phyloP scores from a whole-genome alignment of 306 rosid species.

The Quercus cerris region DNA sequence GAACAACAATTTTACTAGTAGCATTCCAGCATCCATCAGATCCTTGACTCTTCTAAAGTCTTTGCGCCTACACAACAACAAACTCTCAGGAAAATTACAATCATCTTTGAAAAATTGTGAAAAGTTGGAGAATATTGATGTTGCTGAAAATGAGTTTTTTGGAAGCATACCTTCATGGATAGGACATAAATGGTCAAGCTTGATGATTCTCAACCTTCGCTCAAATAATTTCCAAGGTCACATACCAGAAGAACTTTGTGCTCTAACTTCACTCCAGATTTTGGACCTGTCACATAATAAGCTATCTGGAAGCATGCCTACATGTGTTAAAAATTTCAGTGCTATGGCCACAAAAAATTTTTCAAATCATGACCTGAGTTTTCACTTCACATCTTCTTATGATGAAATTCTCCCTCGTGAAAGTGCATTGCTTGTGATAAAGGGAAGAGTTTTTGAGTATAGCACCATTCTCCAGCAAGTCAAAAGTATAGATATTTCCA shows the following conservation, averaged over 20 bases:
- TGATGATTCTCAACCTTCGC: conserved; percentile 11
- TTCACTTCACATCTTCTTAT: too few relatives aligned
- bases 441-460: not conserved
- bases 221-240: conserved; percentile 9
- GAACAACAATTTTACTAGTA: conserved; percentile 16
- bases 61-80: conserved; percentile 19
- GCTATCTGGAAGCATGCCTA: conserved; percentile 14
- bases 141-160: not conserved
- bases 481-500: conserved; percentile 9
- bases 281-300: conserved; percentile 17
- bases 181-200: not conserved
- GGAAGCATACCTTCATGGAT: conserved; percentile 28
- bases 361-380: too few relatives aligned
- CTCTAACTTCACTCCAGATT: conserved; percentile 7
- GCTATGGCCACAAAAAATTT: not conserved
- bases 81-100: conserved; percentile 21
- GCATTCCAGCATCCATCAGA: conserved; percentile 26
- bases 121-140: not conserved
- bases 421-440: not conserved
- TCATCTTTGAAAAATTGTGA: not conserved
- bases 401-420: too few relatives aligned
- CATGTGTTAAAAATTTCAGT: not conserved
- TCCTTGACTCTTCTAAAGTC: conserved; percentile 3
- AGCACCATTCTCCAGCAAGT: not conserved
- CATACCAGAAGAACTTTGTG: conserved; percentile 9